Evolutionary conservation across 139 green algal species (phyloP).

Genomic region (Pedinophyceae sp.): DNA sequence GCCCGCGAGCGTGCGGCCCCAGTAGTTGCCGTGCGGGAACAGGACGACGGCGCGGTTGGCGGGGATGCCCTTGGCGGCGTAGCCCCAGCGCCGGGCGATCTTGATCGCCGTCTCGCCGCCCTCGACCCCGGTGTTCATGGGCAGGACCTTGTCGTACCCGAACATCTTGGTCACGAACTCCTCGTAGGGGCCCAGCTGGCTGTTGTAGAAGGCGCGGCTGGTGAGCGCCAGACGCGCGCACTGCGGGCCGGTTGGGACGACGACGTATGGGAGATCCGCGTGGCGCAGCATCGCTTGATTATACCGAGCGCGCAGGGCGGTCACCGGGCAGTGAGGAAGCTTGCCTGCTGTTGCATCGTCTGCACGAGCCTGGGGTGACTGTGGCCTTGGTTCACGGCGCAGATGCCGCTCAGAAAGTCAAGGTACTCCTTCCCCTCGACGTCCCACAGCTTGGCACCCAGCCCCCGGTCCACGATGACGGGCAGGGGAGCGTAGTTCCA

Average conservation of each 20-base stretch:
- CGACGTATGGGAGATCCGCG: no score
- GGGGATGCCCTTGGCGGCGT: conserved; percentile 88
- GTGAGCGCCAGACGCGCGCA: conserved; percentile 84
- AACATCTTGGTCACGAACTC: no score
- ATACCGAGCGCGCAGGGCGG: no score
- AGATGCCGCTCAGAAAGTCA: conserved; percentile 79
- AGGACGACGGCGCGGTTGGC: conserved; percentile 75
- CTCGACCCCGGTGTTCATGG: conserved; percentile 97
- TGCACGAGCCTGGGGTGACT: conserved; percentile 84
- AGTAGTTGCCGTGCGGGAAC: conserved; percentile 91
- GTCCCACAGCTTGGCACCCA: conserved; percentile 70
- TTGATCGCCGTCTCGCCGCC: conserved; percentile 92
- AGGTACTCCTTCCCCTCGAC: conserved; percentile 66
- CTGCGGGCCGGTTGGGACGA: no score
- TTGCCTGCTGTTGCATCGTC: conserved; percentile 65
- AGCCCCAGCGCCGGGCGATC: conserved; percentile 83
- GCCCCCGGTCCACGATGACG: conserved; percentile 52
- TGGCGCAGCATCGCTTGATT: no score
- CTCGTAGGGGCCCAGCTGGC: no score
- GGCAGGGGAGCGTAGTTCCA: conserved; percentile 86
- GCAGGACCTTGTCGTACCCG: conserved; percentile 87
- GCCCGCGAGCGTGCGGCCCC: conserved; percentile 79
- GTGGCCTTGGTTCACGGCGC: conserved; percentile 92
- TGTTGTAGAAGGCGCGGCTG: conserved; percentile 91
- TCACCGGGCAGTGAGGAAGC: no score